Base-by-base conservation (phyloP, 768 basidiomycete genomes). In the Rossbeevera mucosa region DNA sequence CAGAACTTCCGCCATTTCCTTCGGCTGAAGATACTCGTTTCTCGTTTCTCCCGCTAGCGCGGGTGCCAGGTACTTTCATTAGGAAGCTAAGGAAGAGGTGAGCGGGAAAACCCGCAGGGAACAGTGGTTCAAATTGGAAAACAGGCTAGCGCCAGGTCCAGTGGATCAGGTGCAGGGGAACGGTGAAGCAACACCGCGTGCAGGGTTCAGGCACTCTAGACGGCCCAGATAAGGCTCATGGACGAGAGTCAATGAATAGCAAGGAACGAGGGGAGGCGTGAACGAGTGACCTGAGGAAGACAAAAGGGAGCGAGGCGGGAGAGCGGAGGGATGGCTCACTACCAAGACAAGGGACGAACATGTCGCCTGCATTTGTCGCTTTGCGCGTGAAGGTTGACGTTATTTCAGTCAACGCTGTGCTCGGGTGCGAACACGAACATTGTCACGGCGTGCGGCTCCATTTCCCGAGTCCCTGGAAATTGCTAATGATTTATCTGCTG, bases 1-100 rank as follows among this genome's bases (percentile, higher is more conserved):
- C 88, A 24, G 69, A 76, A 2, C 64, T 47, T 16, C 76, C 80
- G 0, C 81, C 82, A 45, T 59, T 31, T 18, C 81, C 81, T 55
- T 73, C 71, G 49, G 75, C 70, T 26, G 47, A 22, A 5, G 47
- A 31, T 36, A 54, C 45, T 4, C 59, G 54, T 48, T 57, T 38
- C 55, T 52, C 42, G 55, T 30, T 48, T 43, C 55, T 29, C 29
- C 48, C 52, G 42, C 41, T 51, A 40, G 53, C 24, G 29, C 24
- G 51, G 36, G 47, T n/a, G 50, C 41, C 47, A 44, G 44, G 41
- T 44, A 48, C 46, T 22, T 47, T 33, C 64, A 67, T 64, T n/a
- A 30, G 21, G 24, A 45, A 7, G 16, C 30, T 42, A 16, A n/a
- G 40, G n/a, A 43, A 28, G 25, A 16, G 36, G 48, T 2, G 42